Base-by-base conservation (phyloP, 352 stramenopile species). In the Pythium rhizo-oryzae region DNA sequence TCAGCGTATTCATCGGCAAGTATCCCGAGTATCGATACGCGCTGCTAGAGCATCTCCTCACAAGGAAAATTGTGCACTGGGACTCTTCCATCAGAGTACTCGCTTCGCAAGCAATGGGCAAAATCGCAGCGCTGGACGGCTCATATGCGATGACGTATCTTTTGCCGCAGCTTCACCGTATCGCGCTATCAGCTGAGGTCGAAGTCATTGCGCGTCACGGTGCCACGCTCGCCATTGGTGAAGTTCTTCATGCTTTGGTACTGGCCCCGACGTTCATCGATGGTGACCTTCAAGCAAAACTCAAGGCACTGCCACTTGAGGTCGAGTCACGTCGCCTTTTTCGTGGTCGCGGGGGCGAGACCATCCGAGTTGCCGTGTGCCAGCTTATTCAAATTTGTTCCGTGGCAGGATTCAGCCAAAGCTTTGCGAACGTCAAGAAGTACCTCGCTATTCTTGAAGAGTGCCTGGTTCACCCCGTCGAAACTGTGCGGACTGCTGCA, bases 241-340 rank as follows among this genome's bases (percentile, higher is more conserved):
- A 99, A 63, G 77, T 99, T 15, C 55, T 88, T 16, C 74, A 76
- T 51, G 71, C 71, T 7, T 58, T 96, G 15, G 69, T 76, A 0
- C 62, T 84, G 15, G 69, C 87, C 0, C 85, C 85, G 4, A 74
- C 82, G 5, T 91, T 80, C 56, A 72, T 96, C 33, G 78, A 91
- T 59, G 87, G 87, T 2, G 85, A 96, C 49, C 53, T 92, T 9
- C 84, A 93, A 60, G 77, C 77, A 15, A 69, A 80, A 43, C 61
- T 96, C 30, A 96, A 96, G 64, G 77, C 81, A 62, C 62, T 96
- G 41, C 77, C 84, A 4, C 79, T 94, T 43, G 87, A 89, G 25
- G 87, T 99, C 58, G 97, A 99, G 65, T 98, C 98, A 69, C 79
- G 82, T 8, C 85, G 97, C 9, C 74, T 99, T 8, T 99, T 99